These are phyloP conservation scores for Saururus chinensis DNA, from an alignment of 164 flowering plant species.

Conservation along the genomic window DNA sequence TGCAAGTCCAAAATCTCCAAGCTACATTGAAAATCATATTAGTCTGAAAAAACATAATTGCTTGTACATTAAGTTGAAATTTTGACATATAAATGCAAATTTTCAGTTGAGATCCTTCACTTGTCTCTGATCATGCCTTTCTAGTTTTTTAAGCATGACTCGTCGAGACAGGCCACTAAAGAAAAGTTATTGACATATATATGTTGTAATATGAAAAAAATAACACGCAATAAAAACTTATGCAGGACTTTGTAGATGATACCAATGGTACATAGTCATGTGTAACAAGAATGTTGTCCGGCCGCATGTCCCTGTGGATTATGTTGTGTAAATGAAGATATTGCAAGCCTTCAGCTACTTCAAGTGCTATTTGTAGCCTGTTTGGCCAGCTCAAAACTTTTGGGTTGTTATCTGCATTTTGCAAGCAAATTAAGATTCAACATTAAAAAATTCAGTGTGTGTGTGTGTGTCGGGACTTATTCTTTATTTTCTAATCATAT, in stretches of 20 bases:
- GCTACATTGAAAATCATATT: conserved; percentile 19
- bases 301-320: conserved; percentile 66
- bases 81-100: background rate
- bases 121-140: background rate
- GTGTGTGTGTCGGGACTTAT: too few relatives aligned
- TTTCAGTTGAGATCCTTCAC: background rate
- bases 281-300: conserved; percentile 61
- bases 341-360: conserved; percentile 48
- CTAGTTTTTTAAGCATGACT: too few relatives aligned
- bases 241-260: background rate
- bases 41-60: background rate
- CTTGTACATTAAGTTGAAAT: too few relatives aligned
- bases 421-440: conserved; percentile 1
- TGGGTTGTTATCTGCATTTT: conserved; percentile 26
- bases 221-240: background rate
- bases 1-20: conserved; percentile 79
- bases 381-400: conserved; percentile 39
- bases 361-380: conserved; percentile 52
- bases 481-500: too few relatives aligned
- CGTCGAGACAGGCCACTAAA: too few relatives aligned
- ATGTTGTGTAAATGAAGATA: conserved; percentile 52
- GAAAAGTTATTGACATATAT: background rate
- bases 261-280: conserved; percentile 61
- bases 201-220: too few relatives aligned
- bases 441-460: background rate